Percentiles rank a stretch among this genome's conserved stretches.
Conservation (phyloP, 1,139 yeast species). For the Dujonia santamariae region DNA sequence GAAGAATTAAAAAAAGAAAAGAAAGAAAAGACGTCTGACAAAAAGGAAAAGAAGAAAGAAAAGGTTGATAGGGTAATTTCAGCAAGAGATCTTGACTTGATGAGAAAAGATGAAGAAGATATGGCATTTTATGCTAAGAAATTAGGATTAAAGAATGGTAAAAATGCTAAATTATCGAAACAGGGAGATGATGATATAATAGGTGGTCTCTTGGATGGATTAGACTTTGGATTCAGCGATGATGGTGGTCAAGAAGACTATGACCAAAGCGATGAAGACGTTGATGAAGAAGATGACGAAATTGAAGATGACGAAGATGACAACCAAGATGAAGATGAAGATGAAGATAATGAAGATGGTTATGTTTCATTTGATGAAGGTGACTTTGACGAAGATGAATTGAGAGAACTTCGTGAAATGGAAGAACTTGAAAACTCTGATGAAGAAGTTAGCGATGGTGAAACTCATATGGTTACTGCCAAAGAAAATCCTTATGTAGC, state of each 20-base stretch:
- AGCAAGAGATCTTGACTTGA: slow-evolving; percentile 34
- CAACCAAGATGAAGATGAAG: slow-evolving; percentile 15
- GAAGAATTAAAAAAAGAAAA: slow-evolving; percentile 8
- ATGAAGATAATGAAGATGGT: slow-evolving; percentile 11
- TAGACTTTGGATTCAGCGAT: slow-evolving; percentile 44
- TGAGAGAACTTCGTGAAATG: slow-evolving; percentile 31
- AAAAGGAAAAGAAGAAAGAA: slow-evolving; percentile 11
- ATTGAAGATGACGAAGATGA: slow-evolving; percentile 14
- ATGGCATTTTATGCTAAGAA: slow-evolving; percentile 81
- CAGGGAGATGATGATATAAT: slow-evolving; percentile 63
- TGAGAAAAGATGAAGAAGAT: slow-evolving; percentile 70
- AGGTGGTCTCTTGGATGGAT: slow-evolving; percentile 74
- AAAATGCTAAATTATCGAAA: slow-evolving; percentile 39
- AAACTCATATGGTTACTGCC: slow-evolving; percentile 23
- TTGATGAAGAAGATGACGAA: slow-evolving; percentile 14
- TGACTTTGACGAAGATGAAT: slow-evolving; percentile 40
- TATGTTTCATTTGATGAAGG: slow-evolving; percentile 11
- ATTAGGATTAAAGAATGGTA: slow-evolving; percentile 64
- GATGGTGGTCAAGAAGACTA: slow-evolving; percentile 23
- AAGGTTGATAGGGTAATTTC: slow-evolving; percentile 8
- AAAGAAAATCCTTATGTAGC: slow-evolving; percentile 88
- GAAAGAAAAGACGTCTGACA: slow-evolving; percentile 7
- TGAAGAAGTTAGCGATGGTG: slow-evolving; percentile 20
- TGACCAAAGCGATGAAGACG: slow-evolving; percentile 15
- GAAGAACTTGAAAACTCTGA: slow-evolving; percentile 16